These are phyloP conservation scores for Phanerochaete carnosa DNA, from an alignment of 768 basidiomycete genomes.

Conservation along the genomic window DNA sequence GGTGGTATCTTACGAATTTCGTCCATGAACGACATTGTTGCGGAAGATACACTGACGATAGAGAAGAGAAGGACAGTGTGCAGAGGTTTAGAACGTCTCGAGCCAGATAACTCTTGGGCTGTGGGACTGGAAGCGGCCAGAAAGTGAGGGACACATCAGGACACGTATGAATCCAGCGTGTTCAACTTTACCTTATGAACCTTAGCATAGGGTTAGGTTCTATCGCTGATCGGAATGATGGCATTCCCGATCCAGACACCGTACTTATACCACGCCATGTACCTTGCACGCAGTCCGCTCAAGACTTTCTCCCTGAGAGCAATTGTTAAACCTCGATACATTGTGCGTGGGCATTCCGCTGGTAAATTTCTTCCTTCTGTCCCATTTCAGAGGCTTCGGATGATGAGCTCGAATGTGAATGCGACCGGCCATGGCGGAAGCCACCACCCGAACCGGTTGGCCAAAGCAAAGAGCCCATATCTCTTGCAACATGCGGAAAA, in stretches of 20 bases:
- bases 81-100: background rate
- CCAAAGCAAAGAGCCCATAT: conserved; percentile 22
- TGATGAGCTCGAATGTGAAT: background rate
- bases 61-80: background rate
- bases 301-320: background rate
- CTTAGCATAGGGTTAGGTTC: conserved; percentile 18
- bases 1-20: conserved; percentile 82
- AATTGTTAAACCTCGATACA: background rate
- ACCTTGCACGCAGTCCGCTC: background rate
- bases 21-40: conserved; percentile 27
- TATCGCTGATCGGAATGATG: background rate
- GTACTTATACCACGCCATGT: background rate
- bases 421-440: background rate
- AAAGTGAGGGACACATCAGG: background rate
- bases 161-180: background rate
- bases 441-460: conserved; percentile 14
- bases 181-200: background rate
- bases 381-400: background rate
- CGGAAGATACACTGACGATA: background rate
- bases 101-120: background rate
- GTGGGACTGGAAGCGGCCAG: background rate
- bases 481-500: conserved; percentile 24
- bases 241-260: background rate
- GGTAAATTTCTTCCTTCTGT: background rate
- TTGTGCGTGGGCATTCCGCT: background rate